phyloP scores from a whole-genome alignment of 768 basidiomycete species.

The Suillus paluster region DNA sequence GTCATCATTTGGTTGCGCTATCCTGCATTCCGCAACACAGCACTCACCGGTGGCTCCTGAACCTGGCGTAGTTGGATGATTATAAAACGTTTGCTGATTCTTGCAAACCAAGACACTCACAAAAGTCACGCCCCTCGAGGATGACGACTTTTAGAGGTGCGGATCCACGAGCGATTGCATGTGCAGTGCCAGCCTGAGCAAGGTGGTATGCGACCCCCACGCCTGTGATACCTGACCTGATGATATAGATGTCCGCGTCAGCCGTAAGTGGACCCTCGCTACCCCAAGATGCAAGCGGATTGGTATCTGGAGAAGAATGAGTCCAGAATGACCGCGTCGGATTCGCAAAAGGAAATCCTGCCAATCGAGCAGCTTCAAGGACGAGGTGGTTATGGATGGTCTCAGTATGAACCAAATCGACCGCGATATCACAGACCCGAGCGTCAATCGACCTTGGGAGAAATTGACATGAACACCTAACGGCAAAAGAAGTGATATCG shows the following conservation, averaged over 20 bases:
- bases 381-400: too few relatives aligned
- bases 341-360: conserved; percentile 56
- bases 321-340: conserved; percentile 79
- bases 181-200: conserved; percentile 38
- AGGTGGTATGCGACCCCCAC: conserved; percentile 77
- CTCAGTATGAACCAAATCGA: too few relatives aligned
- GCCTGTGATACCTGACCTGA: conserved; percentile 82
- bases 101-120: conserved; percentile 47
- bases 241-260: conserved; percentile 74
- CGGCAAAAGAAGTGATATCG: too few relatives aligned
- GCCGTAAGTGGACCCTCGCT: conserved; percentile 59
- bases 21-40: too few relatives aligned
- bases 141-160: conserved; percentile 58
- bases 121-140: conserved; percentile 85
- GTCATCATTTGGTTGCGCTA: too few relatives aligned
- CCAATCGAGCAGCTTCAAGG: conserved; percentile 8
- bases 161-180: conserved; percentile 10
- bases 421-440: too few relatives aligned
- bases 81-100: too few relatives aligned
- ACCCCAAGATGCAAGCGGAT: conserved; percentile 69
- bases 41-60: too few relatives aligned
- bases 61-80: too few relatives aligned
- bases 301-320: conserved; percentile 54
- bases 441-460: too few relatives aligned
- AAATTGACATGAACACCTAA: too few relatives aligned